These are phyloP conservation scores for Coleophoma cylindrospora DNA, from an alignment of 2,329 filamentous ascomycete species.

Conservation along the genomic window DNA sequence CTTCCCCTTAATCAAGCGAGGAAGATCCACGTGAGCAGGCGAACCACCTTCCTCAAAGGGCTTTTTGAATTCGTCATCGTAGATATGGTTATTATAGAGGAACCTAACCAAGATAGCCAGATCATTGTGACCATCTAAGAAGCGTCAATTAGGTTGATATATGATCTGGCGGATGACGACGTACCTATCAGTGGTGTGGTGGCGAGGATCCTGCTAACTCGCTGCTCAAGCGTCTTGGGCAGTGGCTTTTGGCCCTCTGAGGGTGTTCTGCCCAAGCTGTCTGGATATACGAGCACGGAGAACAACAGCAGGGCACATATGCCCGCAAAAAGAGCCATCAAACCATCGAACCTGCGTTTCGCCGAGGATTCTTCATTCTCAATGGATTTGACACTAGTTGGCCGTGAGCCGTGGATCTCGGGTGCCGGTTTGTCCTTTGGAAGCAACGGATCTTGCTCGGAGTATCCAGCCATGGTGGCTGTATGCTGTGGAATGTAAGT, in stretches of 20 bases:
- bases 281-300: background rate
- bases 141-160: conserved; percentile 1
- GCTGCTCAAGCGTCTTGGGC: conserved; percentile 21
- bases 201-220: conserved; percentile 37
- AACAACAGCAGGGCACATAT: conserved; percentile 6
- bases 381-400: conserved; percentile 15
- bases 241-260: conserved; percentile 4
- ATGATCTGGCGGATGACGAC: conserved; percentile 3
- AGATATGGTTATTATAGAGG: conserved; percentile 71
- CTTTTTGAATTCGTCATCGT: conserved; percentile 66
- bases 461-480: conserved; percentile 11
- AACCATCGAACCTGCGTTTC: background rate
- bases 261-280: conserved; percentile 1
- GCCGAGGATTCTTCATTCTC: background rate
- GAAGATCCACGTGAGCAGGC: conserved; percentile 70
- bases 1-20: conserved; percentile 64
- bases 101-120: conserved; percentile 68
- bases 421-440: conserved; percentile 18
- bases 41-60: conserved; percentile 69
- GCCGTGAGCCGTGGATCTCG: conserved; percentile 20
- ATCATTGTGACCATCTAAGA: conserved; percentile 82
- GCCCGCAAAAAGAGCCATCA: conserved; percentile 6
- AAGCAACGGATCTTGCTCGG: conserved; percentile 25
- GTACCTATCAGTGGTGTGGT: conserved; percentile 43
- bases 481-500: background rate